Evolutionary conservation across 2,329 filamentous ascomycete species (phyloP).

Genomic region (Shiraia sp.): DNA sequence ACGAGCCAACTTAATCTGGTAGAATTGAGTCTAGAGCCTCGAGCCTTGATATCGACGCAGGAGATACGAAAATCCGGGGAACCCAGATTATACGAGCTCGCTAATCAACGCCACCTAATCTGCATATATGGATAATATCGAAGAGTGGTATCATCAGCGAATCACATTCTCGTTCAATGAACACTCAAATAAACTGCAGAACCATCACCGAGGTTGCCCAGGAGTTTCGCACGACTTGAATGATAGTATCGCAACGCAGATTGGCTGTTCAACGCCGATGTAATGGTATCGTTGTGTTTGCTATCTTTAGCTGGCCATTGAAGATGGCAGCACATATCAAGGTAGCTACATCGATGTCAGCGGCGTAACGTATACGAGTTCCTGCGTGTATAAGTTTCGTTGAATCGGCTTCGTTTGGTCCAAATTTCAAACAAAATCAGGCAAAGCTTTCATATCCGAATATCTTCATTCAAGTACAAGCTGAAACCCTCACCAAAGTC

Average conservation of each 20-base stretch:
- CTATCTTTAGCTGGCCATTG: conserved; percentile 7
- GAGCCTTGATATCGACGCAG: conserved; percentile 4
- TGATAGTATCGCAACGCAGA: background rate
- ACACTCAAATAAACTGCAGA: conserved; percentile 1
- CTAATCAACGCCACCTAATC: conserved; percentile 12
- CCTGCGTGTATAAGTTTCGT: conserved; percentile 11
- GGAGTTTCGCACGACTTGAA: background rate
- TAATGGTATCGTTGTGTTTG: background rate
- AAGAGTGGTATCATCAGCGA: background rate
- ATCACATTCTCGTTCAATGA: conserved; percentile 1
- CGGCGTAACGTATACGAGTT: conserved; percentile 7
- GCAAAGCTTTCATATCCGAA: too few relatives aligned
- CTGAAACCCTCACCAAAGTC: background rate
- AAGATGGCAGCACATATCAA: background rate
- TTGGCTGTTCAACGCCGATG: conserved; percentile 3
- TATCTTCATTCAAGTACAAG: background rate
- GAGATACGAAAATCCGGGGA: conserved; percentile 12
- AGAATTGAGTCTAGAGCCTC: conserved; percentile 9
- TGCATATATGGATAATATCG: conserved; percentile 15
- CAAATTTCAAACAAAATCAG: background rate
- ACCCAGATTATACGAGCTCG: conserved; percentile 15
- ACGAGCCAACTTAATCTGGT: conserved; percentile 17
- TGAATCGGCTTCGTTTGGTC: conserved; percentile 2
- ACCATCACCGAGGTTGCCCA: conserved; percentile 6
- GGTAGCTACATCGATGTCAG: conserved; percentile 8